Evolutionary conservation across 306 rosid species (phyloP), one percentile per base, ranked within the genome.

Genomic region (Myrica gale): DNA sequence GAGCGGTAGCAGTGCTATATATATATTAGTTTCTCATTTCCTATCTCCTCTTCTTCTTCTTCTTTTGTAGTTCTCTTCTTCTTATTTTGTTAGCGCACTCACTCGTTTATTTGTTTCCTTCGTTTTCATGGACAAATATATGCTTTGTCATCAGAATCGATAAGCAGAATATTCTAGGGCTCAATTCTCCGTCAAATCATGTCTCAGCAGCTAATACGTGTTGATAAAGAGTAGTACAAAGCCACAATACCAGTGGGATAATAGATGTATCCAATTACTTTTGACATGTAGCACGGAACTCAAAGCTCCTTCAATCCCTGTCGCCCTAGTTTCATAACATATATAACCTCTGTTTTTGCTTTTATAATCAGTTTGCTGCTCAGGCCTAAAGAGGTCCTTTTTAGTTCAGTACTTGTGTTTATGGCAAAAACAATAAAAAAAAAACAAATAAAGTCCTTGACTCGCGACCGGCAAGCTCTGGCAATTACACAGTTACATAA

Each of bases 381-480:
- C 87, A 81, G 91, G 73, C 91, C 87, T 74, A 66, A 83, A 78
- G 77, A 52, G 82, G 88, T 79, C 76, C 56, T 67, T 72, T 77
- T 56, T 56, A 21, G 54, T 45, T 15, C 7, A 8, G 37, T 32
- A 32, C 72, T 4, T 52, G 74, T 48, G 53, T 47, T 32, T 71
- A 53, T 74, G 65, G 82, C 74, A 72, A 84, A 73, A 77, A 32
- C 3, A 46, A 54, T 4, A 74, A 62, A 19, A 53, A 16, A 46
- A 1, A 44, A 23, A 50, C 13, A 21, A 17, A 15, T 72, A 63
- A 19, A 76, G 17, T 60, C 71, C 56, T 65, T 70, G 44, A 68
- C 76, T 20, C 77, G 46, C 69, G 55, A 20, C 84, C 80, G 84
- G 81, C 87, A 83, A 84, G 52, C 15, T 76, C 85, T 85, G 81